Conservation (phyloP, 108 stramenopile genomes). For the Cyclotella distinguenda region DNA sequence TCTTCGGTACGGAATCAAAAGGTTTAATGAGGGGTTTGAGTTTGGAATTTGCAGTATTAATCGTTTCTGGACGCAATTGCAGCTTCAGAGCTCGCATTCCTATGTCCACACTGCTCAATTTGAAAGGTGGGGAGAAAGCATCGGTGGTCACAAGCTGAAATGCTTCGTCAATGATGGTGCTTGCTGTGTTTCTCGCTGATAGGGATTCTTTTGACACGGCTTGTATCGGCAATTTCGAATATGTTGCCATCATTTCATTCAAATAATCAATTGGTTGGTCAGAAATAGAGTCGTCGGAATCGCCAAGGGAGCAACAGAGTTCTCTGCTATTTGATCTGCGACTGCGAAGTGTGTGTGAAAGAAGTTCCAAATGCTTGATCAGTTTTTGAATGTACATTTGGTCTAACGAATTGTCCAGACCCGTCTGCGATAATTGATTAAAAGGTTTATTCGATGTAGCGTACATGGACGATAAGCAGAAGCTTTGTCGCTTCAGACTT, state of each 20-base stretch:
- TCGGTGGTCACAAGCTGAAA: slow-evolving; percentile 44
- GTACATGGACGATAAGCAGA: no score
- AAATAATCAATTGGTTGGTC: not conserved
- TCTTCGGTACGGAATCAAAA: slow-evolving; percentile 51
- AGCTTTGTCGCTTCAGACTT: no score
- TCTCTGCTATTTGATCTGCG: no score
- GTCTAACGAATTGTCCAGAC: no score
- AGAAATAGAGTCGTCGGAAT: no score
- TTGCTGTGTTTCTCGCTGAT: not conserved
- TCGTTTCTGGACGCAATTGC: slow-evolving; percentile 32
- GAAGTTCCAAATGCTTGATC: no score
- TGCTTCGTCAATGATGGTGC: slow-evolving; percentile 44
- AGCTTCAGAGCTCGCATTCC: slow-evolving; percentile 56
- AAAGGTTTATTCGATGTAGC: no score
- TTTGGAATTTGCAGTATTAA: not conserved
- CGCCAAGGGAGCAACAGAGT: no score
- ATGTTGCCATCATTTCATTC: not conserved
- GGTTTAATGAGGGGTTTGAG: slow-evolving; percentile 14
- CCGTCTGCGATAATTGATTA: no score
- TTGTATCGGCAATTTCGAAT: not conserved
- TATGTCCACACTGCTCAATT: slow-evolving; percentile 30
- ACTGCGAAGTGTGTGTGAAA: no score
- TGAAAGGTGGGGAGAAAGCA: slow-evolving; percentile 52
- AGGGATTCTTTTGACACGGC: not conserved
- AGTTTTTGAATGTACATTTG: no score